Evolutionary conservation across 371 early-diverging fungal species (phyloP).

Genomic region (Mortierella sp.): DNA sequence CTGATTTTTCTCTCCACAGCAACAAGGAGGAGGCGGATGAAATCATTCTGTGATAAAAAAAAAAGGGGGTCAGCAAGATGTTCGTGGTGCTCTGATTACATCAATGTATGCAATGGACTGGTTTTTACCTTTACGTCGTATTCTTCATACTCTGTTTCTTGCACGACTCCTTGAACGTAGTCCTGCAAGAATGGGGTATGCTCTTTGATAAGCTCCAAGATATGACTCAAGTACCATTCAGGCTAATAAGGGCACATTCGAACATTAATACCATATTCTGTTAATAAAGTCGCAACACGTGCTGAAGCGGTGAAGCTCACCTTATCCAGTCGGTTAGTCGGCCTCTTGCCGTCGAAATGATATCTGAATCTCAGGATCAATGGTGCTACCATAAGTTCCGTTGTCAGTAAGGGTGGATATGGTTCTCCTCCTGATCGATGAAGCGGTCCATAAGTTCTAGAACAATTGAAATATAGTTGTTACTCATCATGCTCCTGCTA

Average conservation of each 20-base stretch:
- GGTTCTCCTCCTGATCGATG: constrained; percentile 22
- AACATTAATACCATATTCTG: not conserved
- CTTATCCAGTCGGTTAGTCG: constrained; percentile 87
- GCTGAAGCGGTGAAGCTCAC: constrained; percentile 32
- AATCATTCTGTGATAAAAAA: constrained; percentile 67
- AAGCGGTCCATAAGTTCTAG: constrained; percentile 19
- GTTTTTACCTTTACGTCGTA: constrained; percentile 64
- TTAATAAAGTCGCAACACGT: no score
- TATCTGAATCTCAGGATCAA: constrained; percentile 79
- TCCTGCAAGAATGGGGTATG: constrained; percentile 70
- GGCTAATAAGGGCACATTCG: constrained; percentile 62
- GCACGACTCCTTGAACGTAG: constrained; percentile 65
- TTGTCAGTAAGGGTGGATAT: constrained; percentile 55
- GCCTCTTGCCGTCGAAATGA: constrained; percentile 82
- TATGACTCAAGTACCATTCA: constrained; percentile 86
- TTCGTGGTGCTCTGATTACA: not conserved
- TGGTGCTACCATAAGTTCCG: constrained; percentile 72
- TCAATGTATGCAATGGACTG: not conserved
- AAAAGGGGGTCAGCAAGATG: no score
- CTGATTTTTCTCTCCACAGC: constrained; percentile 76
- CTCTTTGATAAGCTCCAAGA: constrained; percentile 73
- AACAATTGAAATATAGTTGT: not conserved
- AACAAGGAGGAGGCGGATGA: constrained; percentile 71
- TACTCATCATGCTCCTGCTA: no score
- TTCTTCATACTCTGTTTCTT: constrained; percentile 57